phyloP scores from a whole-genome alignment of 306 rosid genomes.

The Ammopiptanthus mongolicus region DNA sequence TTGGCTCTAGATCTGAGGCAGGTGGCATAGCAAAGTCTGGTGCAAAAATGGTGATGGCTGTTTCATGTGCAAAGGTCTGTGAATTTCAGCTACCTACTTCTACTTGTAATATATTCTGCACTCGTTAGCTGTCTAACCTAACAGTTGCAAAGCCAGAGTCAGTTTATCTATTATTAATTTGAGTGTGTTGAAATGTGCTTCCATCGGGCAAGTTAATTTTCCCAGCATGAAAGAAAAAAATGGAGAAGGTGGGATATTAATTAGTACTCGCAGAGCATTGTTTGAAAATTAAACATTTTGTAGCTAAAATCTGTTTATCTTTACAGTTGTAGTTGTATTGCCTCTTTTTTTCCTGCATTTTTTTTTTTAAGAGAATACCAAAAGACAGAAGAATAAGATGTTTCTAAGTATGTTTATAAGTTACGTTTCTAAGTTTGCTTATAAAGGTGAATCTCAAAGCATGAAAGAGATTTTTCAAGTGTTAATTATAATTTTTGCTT shows the following conservation, averaged over 20 bases:
- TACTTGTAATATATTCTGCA: not conserved
- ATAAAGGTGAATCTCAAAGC: not conserved
- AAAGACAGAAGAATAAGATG: not conserved
- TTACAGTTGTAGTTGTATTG: not conserved
- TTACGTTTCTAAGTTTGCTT: not conserved
- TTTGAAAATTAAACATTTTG: not conserved
- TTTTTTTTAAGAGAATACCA: not conserved
- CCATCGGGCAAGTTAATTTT: not conserved
- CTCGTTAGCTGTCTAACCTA: not conserved
- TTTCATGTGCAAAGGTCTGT: constrained; percentile 93
- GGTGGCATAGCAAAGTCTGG: constrained; percentile 93
- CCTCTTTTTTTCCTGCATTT: not conserved
- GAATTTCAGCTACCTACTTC: not conserved
- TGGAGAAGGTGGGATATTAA: not conserved
- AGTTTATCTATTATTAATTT: not conserved
- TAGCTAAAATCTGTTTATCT: not conserved
- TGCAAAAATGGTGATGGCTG: constrained; percentile 99
- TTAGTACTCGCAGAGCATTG: not conserved
- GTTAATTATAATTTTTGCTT: not conserved
- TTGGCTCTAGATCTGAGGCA: constrained; percentile 96
- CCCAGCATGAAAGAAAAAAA: not conserved
- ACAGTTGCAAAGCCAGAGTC: not conserved
- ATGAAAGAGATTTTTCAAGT: not conserved
- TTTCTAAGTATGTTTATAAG: not conserved
- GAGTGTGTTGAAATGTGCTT: constrained; percentile 3